phyloP scores from a whole-genome alignment of 805 yeast species.

The Wickerhamomyces kurtzmanii region DNA sequence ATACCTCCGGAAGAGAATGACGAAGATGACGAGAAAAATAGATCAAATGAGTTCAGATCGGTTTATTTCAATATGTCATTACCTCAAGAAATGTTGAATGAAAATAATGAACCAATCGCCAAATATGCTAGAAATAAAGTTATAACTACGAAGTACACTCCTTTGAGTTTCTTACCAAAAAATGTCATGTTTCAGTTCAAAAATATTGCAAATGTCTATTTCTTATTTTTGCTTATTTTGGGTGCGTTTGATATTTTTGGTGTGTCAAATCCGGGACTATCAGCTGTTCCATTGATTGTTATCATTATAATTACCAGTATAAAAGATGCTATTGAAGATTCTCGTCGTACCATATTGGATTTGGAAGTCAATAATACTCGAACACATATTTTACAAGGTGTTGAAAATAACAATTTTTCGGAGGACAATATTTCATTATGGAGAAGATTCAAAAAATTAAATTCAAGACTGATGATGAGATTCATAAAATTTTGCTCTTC shows the following conservation, averaged over 20 bases:
- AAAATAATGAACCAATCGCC: conserved; percentile 47
- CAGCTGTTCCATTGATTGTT: conserved; percentile 72
- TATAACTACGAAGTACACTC: conserved; percentile 93
- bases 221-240: conserved; percentile 66
- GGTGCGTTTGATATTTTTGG: conserved; percentile 76
- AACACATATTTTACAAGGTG: conserved; percentile 52
- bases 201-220: conserved; percentile 86
- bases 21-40: conserved; percentile 20
- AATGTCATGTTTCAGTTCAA: conserved; percentile 72
- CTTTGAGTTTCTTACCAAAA: conserved; percentile 80
- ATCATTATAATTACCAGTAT: conserved; percentile 67
- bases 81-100: conserved; percentile 49
- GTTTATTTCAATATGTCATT: conserved; percentile 50
- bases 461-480: conserved; percentile 19
- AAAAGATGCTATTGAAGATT: conserved; percentile 77
- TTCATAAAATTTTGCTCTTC: conserved; percentile 16
- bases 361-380: conserved; percentile 67
- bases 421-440: conserved; percentile 57
- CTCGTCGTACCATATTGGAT: conserved; percentile 62
- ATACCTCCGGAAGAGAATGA: conserved; percentile 22
- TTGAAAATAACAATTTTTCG: conserved; percentile 48
- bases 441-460: conserved; percentile 59
- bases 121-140: conserved; percentile 84
- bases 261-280: conserved; percentile 66
- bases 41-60: conserved; percentile 33